A percentile compares a stretch with the other conserved stretches of the same genome.
Evolutionary conservation across 1,139 yeast genomes (phyloP).

Genomic region (Pichia sorboxylosa): DNA sequence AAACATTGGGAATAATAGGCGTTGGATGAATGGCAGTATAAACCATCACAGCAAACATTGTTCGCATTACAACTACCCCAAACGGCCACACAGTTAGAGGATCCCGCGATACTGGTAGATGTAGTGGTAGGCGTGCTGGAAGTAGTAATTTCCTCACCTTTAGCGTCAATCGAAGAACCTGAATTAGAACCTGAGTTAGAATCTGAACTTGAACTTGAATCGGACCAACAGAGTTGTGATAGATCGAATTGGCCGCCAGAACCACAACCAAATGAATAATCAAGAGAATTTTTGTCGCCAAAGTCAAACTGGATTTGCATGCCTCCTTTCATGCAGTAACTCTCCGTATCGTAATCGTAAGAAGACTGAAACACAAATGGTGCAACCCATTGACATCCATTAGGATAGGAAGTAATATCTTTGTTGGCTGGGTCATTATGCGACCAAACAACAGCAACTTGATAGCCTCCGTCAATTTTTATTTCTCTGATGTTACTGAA

Average conservation of each 20-base stretch:
- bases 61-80: neutral
- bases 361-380: constrained; percentile 16
- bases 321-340: constrained; percentile 12
- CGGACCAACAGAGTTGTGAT: constrained; percentile 20
- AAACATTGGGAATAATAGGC: constrained; percentile 4
- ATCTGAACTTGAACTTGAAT: neutral
- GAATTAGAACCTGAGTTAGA: neutral
- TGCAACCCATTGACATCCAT: constrained; percentile 20
- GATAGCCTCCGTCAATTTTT: constrained; percentile 21
- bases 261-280: constrained; percentile 23
- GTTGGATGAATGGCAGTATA: neutral
- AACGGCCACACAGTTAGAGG: constrained; percentile 2
- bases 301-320: constrained; percentile 25
- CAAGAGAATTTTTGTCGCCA: constrained; percentile 13
- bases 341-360: constrained; percentile 11
- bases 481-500: constrained; percentile 19
- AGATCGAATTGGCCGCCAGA: constrained; percentile 19
- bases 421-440: constrained; percentile 12
- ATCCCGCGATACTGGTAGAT: neutral
- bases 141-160: neutral
- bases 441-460: constrained; percentile 19
- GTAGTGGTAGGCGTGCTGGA: neutral
- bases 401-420: constrained; percentile 11
- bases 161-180: neutral
- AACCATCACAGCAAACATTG: constrained; percentile 3